Evolutionary conservation across 2,329 filamentous ascomycete genomes (phyloP), one percentile per base, ranked within the genome.

Genomic region (Fusarium sp.): DNA sequence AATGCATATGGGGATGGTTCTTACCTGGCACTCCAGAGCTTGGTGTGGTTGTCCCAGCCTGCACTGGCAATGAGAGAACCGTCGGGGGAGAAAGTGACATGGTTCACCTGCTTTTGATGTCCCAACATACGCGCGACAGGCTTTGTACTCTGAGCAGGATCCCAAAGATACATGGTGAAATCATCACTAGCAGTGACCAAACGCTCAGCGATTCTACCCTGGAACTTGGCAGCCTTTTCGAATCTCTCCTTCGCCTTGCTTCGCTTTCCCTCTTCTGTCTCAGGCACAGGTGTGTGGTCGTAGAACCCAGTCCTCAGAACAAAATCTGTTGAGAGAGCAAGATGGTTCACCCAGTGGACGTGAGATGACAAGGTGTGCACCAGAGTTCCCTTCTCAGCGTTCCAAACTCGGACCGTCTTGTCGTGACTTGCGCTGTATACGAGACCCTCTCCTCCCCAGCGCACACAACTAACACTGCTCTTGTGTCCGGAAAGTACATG

Each of bases 81-180:
- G 76, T 98, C 94, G 0, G 95, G 94, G 2, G 93, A 97, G 80
- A 98, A 98, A 0, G 91, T 92, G 47, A 98, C 94, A 77, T 98
- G 93, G 79, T 98, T 98, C 72, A 98, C 94, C 77, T 95, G 93
- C 81, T 98, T 98, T 78, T 98, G 93, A 76, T 99, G 96, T 4
- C 96, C 96, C n/a, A 93, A 81, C 81, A 98, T 87, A 33, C 94
- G 86, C n/a, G 93, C 92, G 6, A 98, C 84, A 1, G 95, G 94
- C 78, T 98, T 98, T 10, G 85, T 92, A 6, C 91, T 90, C 63
- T 86, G 80, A 12, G 90, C 85, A 0, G 94, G 94, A 63, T 97
- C 93, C 95, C 95, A 99, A 10, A 99, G 86, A 77, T 94, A 97
- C 87, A 99, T 95, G 8, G 94, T 97, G 79, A 94, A 97, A 79